A percentile compares a stretch with the other conserved stretches of the same genome.
phyloP scores from a whole-genome alignment of 768 basidiomycete genomes.

The Termitomyces sp. region DNA sequence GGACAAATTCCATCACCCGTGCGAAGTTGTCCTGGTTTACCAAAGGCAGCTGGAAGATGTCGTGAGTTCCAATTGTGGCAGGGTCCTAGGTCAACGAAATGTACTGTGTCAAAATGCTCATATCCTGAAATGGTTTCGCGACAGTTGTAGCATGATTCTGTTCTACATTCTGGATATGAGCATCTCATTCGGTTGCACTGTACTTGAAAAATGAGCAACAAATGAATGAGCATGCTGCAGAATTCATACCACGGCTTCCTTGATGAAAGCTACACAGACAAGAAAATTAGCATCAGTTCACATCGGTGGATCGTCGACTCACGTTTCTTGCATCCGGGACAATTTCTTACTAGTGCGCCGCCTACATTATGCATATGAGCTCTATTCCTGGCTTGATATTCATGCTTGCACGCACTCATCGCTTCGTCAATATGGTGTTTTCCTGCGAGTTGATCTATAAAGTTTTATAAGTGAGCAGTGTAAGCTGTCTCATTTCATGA shows the following conservation, averaged over 20 bases:
- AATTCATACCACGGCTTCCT: constrained; percentile 66
- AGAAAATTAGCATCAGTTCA: neutral
- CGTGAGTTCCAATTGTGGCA: constrained; percentile 7
- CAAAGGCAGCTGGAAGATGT: constrained; percentile 15
- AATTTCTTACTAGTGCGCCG: constrained; percentile 79
- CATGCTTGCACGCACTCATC: constrained; percentile 63
- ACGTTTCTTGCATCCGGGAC: constrained; percentile 86
- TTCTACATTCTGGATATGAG: constrained; percentile 52
- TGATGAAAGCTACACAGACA: constrained; percentile 61
- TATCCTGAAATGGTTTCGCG: constrained; percentile 70
- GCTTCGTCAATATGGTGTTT: constrained; percentile 86
- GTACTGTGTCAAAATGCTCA: constrained; percentile 66
- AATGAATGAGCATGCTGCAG: neutral
- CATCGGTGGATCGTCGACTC: constrained; percentile 2
- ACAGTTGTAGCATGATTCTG: constrained; percentile 84
- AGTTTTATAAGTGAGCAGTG: neutral
- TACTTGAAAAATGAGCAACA: constrained; percentile 6
- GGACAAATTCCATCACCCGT: constrained; percentile 41
- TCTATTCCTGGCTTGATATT: neutral
- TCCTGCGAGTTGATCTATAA: constrained; percentile 34
- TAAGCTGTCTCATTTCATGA: neutral
- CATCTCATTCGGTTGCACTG: constrained; percentile 95
- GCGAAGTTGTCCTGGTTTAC: neutral
- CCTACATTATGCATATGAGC: constrained; percentile 35
- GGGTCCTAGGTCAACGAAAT: constrained; percentile 14